phyloP scores from a whole-genome alignment of 306 rosid species.

The Heteromeles arbutifolia region DNA sequence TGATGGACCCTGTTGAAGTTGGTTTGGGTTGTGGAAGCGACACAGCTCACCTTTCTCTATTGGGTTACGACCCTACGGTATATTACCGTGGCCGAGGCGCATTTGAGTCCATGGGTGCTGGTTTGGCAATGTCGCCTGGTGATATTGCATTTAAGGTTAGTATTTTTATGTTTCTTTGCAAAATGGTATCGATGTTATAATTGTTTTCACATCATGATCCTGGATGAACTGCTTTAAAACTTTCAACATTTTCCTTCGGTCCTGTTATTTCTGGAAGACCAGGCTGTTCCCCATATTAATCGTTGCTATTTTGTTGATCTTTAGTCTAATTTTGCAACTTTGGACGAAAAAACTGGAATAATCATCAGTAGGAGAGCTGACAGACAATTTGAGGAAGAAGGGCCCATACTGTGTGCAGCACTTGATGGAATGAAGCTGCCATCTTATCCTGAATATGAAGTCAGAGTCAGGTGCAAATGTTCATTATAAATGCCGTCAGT shows the following conservation, averaged over 20 bases:
- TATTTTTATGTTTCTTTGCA: neutral
- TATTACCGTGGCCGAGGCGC: conserved; percentile 96
- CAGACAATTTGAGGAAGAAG: conserved; percentile 96
- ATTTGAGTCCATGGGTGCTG: conserved; percentile 98
- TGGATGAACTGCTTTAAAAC: neutral
- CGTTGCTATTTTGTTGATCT: conserved; percentile 14
- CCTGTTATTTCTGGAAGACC: neutral
- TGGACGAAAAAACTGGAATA: conserved; percentile 78
- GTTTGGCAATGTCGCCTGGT: conserved; percentile 96
- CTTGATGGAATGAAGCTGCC: conserved; percentile 88
- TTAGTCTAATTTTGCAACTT: conserved; percentile 89
- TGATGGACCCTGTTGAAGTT: conserved; percentile 97
- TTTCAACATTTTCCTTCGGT: neutral
- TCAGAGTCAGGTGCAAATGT: conserved; percentile 78
- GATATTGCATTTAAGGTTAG: conserved; percentile 93
- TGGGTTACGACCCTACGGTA: conserved; percentile 86
- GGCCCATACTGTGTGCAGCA: conserved; percentile 83
- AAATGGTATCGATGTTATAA: neutral
- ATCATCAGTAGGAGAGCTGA: conserved; percentile 88
- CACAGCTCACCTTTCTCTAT: conserved; percentile 91
- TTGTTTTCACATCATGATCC: neutral
- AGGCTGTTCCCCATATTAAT: conserved; percentile 7
- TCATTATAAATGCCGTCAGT: conserved; percentile 16
- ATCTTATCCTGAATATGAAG: conserved; percentile 83
- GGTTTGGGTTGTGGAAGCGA: conserved; percentile 98